These are phyloP conservation scores for Phoma sp. DNA, from an alignment of 2,329 filamentous ascomycete genomes.

Conservation along the genomic window DNA sequence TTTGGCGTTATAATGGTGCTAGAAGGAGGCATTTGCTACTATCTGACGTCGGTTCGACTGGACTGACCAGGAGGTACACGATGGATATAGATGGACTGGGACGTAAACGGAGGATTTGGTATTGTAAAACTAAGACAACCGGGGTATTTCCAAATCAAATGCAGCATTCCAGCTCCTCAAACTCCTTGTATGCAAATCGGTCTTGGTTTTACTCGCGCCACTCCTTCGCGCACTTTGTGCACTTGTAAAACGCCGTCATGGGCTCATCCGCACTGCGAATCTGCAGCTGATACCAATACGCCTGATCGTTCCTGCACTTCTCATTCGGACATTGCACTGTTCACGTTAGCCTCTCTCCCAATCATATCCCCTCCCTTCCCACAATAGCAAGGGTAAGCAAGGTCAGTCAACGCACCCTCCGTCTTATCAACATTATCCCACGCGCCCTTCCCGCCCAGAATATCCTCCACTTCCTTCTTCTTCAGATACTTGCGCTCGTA, in stretches of 20 bases:
- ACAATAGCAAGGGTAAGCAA: background rate
- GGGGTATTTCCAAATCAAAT: conserved; percentile 20
- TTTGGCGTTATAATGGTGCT: too few species aligned
- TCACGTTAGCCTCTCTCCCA: background rate
- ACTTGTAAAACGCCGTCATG: conserved; percentile 93
- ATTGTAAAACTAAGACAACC: conserved; percentile 9
- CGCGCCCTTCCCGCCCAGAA: conserved; percentile 85
- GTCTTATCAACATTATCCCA: conserved; percentile 94
- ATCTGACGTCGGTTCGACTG: background rate
- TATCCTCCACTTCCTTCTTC: conserved; percentile 86
- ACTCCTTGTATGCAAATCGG: conserved; percentile 12
- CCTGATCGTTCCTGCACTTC: conserved; percentile 80
- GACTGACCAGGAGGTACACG: background rate
- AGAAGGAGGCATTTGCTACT: too few species aligned
- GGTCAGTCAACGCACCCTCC: conserved; percentile 55
- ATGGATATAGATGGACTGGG: background rate
- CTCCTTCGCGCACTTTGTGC: conserved; percentile 22
- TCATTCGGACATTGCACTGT: conserved; percentile 82
- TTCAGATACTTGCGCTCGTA: conserved; percentile 83
- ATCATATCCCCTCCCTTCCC: background rate
- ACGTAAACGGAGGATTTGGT: background rate
- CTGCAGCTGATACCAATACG: conserved; percentile 96
- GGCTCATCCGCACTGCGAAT: conserved; percentile 98
- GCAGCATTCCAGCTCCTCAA: conserved; percentile 1
- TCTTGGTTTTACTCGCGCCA: conserved; percentile 14